Evolutionary conservation across 164 flowering plant species (phyloP).

Genomic region (Vitis riparia): DNA sequence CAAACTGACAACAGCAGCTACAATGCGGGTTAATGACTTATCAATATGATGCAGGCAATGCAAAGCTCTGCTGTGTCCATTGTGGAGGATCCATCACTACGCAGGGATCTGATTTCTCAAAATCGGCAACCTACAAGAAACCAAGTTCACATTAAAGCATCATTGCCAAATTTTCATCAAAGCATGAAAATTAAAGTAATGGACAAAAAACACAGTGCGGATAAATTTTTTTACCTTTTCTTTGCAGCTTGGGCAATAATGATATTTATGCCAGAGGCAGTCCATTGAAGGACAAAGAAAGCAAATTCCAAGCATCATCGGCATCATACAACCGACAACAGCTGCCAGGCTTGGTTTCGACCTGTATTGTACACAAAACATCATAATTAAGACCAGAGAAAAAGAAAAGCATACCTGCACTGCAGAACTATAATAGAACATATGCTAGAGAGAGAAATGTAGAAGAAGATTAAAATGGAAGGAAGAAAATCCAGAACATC

Average conservation of each 20-base stretch:
- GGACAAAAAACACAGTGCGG: background rate
- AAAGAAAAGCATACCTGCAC: background rate
- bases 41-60: constrained; percentile 62
- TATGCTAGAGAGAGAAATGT: no score
- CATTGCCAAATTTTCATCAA: background rate
- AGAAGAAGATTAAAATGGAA: no score
- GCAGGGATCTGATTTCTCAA: constrained; percentile 79
- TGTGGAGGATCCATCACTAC: constrained; percentile 74
- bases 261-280: constrained; percentile 97
- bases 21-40: background rate
- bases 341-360: constrained; percentile 90
- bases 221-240: constrained; percentile 52
- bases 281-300: constrained; percentile 93
- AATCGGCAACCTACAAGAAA: constrained; percentile 70
- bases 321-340: constrained; percentile 87
- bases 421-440: no score
- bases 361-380: constrained; percentile 32
- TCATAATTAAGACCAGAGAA: background rate
- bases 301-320: constrained; percentile 79
- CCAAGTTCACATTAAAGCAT: background rate
- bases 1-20: background rate
- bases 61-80: constrained; percentile 77
- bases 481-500: no score
- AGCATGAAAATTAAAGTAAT: background rate
- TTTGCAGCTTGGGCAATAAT: constrained; percentile 78